A percentile compares a stretch with the other conserved stretches of the same genome.
phyloP scores from a whole-genome alignment of 495 filamentous ascomycete species.

The Aspergillus asperescens region DNA sequence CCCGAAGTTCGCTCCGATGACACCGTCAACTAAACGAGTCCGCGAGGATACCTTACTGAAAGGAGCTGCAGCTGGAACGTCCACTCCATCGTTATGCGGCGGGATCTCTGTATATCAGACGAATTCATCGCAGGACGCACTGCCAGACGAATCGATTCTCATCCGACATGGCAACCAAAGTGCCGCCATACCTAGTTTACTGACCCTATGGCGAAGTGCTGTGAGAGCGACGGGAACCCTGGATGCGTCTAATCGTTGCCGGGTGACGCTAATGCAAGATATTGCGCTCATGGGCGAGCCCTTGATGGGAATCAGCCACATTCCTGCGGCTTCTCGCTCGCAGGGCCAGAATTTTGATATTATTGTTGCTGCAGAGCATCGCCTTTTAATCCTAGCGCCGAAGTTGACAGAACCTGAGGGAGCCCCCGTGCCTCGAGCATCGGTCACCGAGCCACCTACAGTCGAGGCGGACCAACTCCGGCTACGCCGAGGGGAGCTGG shows the following conservation, averaged over 20 bases:
- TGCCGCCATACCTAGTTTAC: conserved; percentile 58
- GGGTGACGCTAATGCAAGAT: conserved; percentile 42
- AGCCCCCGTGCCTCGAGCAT: conserved; percentile 1
- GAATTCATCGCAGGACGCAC: conserved; percentile 41
- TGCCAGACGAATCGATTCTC: conserved; percentile 59
- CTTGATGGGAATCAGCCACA: conserved; percentile 53
- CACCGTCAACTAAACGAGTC: conserved; percentile 67
- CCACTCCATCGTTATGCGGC: conserved; percentile 46
- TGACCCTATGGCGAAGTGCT: conserved; percentile 62
- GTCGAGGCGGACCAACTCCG: conserved; percentile 39
- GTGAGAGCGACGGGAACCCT: conserved; percentile 55
- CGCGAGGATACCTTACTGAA: conserved; percentile 53
- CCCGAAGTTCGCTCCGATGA: conserved; percentile 73
- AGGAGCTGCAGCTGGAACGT: conserved; percentile 29
- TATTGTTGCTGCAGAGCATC: conserved; percentile 59
- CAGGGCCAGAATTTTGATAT: conserved; percentile 51
- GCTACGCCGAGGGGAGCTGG: conserved; percentile 43
- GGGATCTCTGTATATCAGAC: conserved; percentile 57
- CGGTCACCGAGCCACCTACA: conserved; percentile 19
- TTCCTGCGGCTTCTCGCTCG: conserved; percentile 37
- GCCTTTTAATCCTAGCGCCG: conserved; percentile 53
- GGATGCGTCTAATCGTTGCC: conserved; percentile 43
- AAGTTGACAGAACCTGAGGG: conserved; percentile 30
- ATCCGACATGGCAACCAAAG: conserved; percentile 62
- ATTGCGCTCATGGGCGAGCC: conserved; percentile 61